phyloP scores from a whole-genome alignment of 2,329 filamentous ascomycete species.

The Fusarium abutilonis region DNA sequence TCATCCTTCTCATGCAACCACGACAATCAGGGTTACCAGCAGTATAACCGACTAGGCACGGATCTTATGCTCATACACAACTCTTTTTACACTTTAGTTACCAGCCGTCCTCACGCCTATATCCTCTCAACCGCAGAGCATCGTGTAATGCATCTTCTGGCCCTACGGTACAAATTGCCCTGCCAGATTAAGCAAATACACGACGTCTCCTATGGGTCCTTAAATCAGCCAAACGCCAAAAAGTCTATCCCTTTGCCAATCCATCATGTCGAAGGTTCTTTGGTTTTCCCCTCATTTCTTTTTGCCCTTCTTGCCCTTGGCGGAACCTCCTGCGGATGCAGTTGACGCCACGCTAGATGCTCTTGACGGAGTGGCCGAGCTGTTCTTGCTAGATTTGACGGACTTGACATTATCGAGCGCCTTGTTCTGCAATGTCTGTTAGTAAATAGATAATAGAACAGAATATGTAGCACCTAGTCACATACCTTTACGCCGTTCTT shows the following conservation, averaged over 20 bases:
- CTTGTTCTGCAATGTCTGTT: conserved; percentile 76
- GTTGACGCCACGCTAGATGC: conserved; percentile 89
- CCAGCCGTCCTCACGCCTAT: conserved; percentile 23
- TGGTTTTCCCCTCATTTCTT: conserved; percentile 44
- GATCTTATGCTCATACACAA: conserved; percentile 40
- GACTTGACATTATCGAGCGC: conserved; percentile 87
- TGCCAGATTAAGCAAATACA: conserved; percentile 34
- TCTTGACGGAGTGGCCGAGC: conserved; percentile 80
- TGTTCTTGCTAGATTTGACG: conserved; percentile 82
- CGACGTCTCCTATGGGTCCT: conserved; percentile 26
- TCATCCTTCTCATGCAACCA: conserved; percentile 38
- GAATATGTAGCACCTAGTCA: conserved; percentile 1
- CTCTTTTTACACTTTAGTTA: conserved; percentile 24
- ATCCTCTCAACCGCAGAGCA: conserved; percentile 20
- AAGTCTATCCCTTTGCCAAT: conserved; percentile 31
- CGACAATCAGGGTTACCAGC: conserved; percentile 26
- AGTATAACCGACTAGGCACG: conserved; percentile 33
- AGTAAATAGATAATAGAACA: conserved; percentile 12
- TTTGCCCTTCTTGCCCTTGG: conserved; percentile 58
- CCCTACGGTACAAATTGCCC: conserved; percentile 21
- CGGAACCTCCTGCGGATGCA: conserved; percentile 64
- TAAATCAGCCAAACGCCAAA: conserved; percentile 45
- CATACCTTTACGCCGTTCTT: conserved; percentile 87
- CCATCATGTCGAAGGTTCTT: conserved; percentile 14
- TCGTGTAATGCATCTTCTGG: conserved; percentile 31